phyloP scores from a whole-genome alignment of 306 rosid genomes.

The Benincasa hispida region DNA sequence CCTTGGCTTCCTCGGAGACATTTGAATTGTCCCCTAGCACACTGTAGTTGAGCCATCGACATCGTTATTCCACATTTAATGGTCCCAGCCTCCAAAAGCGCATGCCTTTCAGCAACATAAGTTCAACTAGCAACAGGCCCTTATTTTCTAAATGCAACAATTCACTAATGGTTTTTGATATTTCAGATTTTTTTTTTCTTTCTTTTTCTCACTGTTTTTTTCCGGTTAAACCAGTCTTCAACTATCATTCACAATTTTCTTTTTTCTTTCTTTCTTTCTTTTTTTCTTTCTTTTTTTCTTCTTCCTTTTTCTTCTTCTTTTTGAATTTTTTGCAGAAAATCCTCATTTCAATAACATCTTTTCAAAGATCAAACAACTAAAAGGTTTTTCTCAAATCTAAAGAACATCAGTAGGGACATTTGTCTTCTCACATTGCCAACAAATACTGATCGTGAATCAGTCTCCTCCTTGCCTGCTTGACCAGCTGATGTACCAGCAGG shows the following conservation, averaged over 20 bases:
- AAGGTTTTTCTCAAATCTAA: background rate
- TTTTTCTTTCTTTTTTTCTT: background rate
- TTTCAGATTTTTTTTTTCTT: background rate
- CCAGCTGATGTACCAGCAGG: slow-evolving; percentile 62
- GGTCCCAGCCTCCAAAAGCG: slow-evolving; percentile 26
- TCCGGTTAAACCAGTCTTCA: background rate
- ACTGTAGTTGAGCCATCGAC: slow-evolving; percentile 39
- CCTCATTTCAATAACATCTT: background rate
- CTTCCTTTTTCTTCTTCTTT: background rate
- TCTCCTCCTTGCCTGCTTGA: slow-evolving; percentile 76
- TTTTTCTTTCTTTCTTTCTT: background rate
- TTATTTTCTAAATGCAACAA: background rate
- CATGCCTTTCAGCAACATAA: slow-evolving; percentile 21
- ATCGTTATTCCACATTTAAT: slow-evolving; percentile 25
- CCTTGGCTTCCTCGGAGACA: slow-evolving; percentile 29
- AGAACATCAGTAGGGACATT: background rate
- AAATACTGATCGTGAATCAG: slow-evolving; percentile 71
- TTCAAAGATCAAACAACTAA: background rate
- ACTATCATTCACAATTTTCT: background rate
- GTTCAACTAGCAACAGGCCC: background rate
- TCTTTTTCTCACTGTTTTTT: slow-evolving; percentile 3
- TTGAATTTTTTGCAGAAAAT: background rate
- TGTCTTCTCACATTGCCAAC: slow-evolving; percentile 81
- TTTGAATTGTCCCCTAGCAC: slow-evolving; percentile 29
- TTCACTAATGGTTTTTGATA: background rate